Base-by-base conservation (phyloP, 805 yeast genomes). In the Candida nonsorbophila region DNA sequence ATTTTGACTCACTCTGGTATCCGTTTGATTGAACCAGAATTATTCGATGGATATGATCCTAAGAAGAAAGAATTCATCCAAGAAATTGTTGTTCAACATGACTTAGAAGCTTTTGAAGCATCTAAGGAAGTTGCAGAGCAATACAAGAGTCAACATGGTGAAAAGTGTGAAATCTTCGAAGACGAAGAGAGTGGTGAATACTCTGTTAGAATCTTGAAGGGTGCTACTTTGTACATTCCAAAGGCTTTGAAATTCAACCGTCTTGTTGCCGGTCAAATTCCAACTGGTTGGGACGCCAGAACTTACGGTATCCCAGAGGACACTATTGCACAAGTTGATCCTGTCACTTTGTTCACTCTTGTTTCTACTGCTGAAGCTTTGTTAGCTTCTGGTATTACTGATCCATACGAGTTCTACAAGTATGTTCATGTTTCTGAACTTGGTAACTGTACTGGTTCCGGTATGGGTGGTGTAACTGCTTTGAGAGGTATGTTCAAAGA, bases 391-490 rank as follows among this genome's bases (percentile, higher is more conserved):
- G 99, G 99, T 81, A 69, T 92, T 51, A 86, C 96, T 36, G 98
- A 92, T 58, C 98, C 99, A 41, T 92, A 87, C 59, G 99, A 92
- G 69, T 86, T 94, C 74, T 92, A 92, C 74, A 81, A 90, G 67
- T 94, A 92, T 58, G 95, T 94, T 28, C 99, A 92, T 61, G 94
- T 92, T 34, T 87, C 97, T 26, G 97, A 92, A 66, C 87, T 92
- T 46, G 99, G 98, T 70, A 94, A 90, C 76, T 88, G 97, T 74
- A 83, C 95, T 27, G 99, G 99, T 70, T 87, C 97, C 33, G 99
- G 99, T 77, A 90, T 92, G 95, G 99, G 99, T 67, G 99, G 99
- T 81, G 94, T 90, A 49, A 59, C 83, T 47, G 98, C 99, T 30
- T 67, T 92, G 54, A 84, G 94, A 61, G 97, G 96, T 49, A 92